Base-by-base conservation (phyloP, 1,284 basidiomycete genomes). In the Ustilago sp. region DNA sequence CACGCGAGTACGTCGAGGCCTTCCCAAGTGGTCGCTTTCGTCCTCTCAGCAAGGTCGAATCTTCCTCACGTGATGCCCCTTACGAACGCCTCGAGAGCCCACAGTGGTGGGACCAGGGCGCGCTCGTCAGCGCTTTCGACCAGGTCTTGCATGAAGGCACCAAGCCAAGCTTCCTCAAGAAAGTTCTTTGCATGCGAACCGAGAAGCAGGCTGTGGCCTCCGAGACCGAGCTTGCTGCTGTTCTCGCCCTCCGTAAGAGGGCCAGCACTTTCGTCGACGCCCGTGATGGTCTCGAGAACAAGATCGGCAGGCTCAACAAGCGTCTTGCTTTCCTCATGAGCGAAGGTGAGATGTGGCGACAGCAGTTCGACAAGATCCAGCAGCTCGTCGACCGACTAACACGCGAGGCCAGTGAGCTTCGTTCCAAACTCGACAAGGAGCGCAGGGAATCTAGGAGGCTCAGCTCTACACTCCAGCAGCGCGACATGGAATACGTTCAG, bases 211-310 rank as follows among this genome's bases (percentile, higher is more conserved):
- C 58, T n/a, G 66, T 65, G 13, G 73, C 77, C 2, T 78, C 77
- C n/a, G 74, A 80, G 47, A 76, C 82, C 45, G 80, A 83, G 59
- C 61, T 66, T 11, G 79, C 79, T 8, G 80, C 82, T 19, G 77
- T 83, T 50, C 59, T 78, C 5, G 82, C 81, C 0, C 63, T 83
- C 35, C 72, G 82, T 19, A 93, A 93, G 86, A 92, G 93, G 54
- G 93, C 94, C 8, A 92, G 91, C 9, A 93, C 93, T 60, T 96
- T 96, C 81, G 94, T 96, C 45, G 94, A 97, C 83, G 93, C 94
- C 17, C 77, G 82, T 41, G 82, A 83, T 47, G 81, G 82, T 32
- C 89, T 97, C 54, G 91, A 92, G 77, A 93, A 95, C 85, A 94
- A 91, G 89, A 93, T 93, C 74, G 74, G 87, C 83, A 50, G 69